phyloP scores from a whole-genome alignment of 208 protist species.

The Acanthamoeba triangularis region DNA sequence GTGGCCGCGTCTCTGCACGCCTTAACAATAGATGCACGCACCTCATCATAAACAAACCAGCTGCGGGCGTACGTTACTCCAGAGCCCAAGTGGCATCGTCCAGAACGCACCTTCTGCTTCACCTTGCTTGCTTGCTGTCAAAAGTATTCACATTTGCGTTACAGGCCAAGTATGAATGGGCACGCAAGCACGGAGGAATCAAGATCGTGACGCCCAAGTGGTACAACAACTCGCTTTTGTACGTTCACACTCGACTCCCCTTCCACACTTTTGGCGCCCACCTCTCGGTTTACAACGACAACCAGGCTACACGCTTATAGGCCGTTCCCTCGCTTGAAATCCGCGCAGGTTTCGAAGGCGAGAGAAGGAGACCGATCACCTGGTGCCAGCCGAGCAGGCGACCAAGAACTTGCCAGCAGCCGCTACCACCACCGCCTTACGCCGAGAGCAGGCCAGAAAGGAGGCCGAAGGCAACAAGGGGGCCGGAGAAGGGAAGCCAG shows the following conservation, averaged over 20 bases:
- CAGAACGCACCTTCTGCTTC: neutral
- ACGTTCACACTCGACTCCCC: neutral
- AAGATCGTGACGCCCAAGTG: constrained; percentile 21
- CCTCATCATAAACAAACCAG: neutral
- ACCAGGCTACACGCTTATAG: too few species aligned
- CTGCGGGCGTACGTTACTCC: neutral
- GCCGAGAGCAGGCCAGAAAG: neutral
- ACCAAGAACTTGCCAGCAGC: neutral
- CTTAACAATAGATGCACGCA: neutral
- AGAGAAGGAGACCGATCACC: neutral
- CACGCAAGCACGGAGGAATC: neutral
- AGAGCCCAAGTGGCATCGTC: neutral
- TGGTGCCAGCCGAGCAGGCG: neutral
- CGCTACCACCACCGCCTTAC: neutral
- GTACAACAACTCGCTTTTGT: constrained; percentile 46
- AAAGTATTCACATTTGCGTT: neutral
- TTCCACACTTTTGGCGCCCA: neutral
- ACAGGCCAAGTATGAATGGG: constrained; percentile 58
- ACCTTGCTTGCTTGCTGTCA: too few species aligned
- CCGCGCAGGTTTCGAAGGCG: neutral
- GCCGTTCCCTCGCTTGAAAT: neutral
- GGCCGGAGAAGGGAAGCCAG: neutral
- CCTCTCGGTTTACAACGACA: neutral
- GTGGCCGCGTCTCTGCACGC: neutral
- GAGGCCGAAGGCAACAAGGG: neutral